Evolutionary conservation across 2,329 filamentous ascomycete species (phyloP), one percentile per base, ranked within the genome.

Genomic region (Fusarium decemcellulare): DNA sequence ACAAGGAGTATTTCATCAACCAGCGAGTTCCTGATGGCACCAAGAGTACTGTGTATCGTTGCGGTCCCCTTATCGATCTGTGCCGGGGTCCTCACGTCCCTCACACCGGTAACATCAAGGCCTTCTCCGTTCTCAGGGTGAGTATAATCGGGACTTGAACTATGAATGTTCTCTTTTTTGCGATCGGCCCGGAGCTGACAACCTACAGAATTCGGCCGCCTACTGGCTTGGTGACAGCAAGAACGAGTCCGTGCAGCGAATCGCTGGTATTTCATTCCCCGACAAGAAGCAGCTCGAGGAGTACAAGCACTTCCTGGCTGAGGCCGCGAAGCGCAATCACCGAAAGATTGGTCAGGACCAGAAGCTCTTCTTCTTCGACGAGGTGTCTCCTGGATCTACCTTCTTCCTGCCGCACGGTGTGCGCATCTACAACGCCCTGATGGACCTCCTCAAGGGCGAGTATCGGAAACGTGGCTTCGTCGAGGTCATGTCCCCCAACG

Each of bases 301-400:
- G 76, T 94, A 98, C 84, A 91, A 97, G 83, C 94, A 95, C 77
- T 97, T 97, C 83, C 87, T 99, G 32, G 95, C 97, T 76, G 96
- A 99, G 83, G 96, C 96, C n/a, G 95, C 96, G 66, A 97, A 97
- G 86, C 92, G 96, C 69, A 96, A 98, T 77, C 96, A 99, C 79
- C 88, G 95, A 71, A 94, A 93, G 83, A 95, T 99, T 72, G 96
- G 95, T 70, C 93, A 92, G 78, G 95, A 98, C 68, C 96, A 99
- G 81, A 95, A 98, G 79, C 90, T 99, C 9, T 99, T 97, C 86
- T 97, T 98, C 86, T 99, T 98, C 84, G 92, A 97, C 76, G 93
- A 97, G 69, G 87, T 91, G 74, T 98, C 95, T n/a, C 96, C 96
- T 1, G 96, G 96, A 36, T 96, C 93, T 16, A 91, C 92, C 61